Evolutionary conservation across 768 basidiomycete species (phyloP), one percentile per base, ranked within the genome.

Genomic region (Termitomyces sp.): DNA sequence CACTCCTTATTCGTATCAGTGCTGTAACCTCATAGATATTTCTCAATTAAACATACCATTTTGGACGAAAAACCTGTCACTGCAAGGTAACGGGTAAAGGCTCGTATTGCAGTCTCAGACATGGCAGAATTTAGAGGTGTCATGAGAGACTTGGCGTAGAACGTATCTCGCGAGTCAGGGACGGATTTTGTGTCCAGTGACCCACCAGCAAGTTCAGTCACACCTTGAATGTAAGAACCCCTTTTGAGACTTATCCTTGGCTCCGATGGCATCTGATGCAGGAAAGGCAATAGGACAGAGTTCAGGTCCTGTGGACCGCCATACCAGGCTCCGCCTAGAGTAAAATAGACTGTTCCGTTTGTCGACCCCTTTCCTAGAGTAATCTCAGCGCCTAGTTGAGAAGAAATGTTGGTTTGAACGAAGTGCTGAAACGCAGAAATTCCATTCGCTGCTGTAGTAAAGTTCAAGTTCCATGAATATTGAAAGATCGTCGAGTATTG

Each of bases 391-490:
- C 75, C 77, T 38, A 80, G 69, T 55, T 76, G 70, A 14, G 70
- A 59, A 2, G 79, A 73, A 40, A 76, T 72, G 60, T 70, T 63
- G 17, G 70, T 67, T 50, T 72, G 64, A 10, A 71, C 72, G 54
- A 74, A 81, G 3, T 68, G 63, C 56, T 82, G 76, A 64, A 75
- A 77, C 1, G 73, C 66, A 3, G 67, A 63, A 17, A 79, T 67
- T 0, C 72, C 74, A 8, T 69, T 67, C 9, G 76, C 70, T 0
- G 78, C 77, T 1, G 66, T 64, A 0, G 69, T 40, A 3, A 69
- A 65, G 43, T 70, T 64, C 31, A 81, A 63, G 52, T 73, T 67
- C 79, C 79, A 83, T 0, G 59, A 49, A 56, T 80, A 79, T 52
- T 70, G 57, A 32, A 65, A 68, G n/a, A 66, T 60, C 1, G 65